Conservation (phyloP, 257 asterid genomes). For the Perilla frutescens region DNA sequence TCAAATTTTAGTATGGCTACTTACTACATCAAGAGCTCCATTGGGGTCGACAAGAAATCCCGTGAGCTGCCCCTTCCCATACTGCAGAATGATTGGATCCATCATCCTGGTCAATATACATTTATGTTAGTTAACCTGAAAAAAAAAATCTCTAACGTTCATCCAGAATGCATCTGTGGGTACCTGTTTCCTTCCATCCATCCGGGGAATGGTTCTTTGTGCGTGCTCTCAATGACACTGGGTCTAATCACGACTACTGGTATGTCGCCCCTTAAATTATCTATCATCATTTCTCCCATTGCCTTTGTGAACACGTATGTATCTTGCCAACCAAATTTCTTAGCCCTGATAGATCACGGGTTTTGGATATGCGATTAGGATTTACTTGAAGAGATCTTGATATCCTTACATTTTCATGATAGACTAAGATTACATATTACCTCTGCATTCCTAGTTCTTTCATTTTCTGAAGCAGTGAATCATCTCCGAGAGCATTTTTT, state of each 20-base stretch:
- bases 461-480: constrained; percentile 62
- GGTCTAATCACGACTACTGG: constrained; percentile 92
- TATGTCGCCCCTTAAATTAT: constrained; percentile 68
- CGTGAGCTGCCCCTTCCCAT: constrained; percentile 91
- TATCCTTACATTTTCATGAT: neutral
- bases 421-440: constrained; percentile 39
- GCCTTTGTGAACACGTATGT: constrained; percentile 95
- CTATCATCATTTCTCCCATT: constrained; percentile 99
- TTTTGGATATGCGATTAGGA: constrained; percentile 1
- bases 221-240: constrained; percentile 97
- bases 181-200: constrained; percentile 99
- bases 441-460: constrained; percentile 81
- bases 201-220: constrained; percentile 93
- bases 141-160: neutral
- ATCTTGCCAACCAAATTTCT: constrained; percentile 98
- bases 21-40: constrained; percentile 95
- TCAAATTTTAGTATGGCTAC: constrained; percentile 34
- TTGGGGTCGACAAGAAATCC: constrained; percentile 91
- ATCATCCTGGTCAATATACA: constrained; percentile 70
- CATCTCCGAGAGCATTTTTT: constrained; percentile 54
- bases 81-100: constrained; percentile 91
- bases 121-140: constrained; percentile 8
- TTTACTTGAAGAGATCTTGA: neutral
- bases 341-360: constrained; percentile 60
- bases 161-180: neutral